Evolutionary conservation across 805 yeast species (phyloP).

Genomic region (Zygosaccharomyces rouxii): DNA sequence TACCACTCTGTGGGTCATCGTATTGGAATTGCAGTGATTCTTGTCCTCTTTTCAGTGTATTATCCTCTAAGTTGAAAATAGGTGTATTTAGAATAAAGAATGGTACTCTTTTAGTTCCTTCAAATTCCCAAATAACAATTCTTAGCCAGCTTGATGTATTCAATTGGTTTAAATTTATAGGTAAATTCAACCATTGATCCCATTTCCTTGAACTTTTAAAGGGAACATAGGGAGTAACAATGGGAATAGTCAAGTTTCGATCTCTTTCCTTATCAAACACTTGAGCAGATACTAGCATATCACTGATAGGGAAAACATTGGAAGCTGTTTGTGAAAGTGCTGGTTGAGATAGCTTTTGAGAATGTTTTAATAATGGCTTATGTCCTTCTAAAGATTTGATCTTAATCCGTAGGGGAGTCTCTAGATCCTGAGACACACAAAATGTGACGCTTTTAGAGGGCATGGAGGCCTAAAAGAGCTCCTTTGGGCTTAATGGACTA

Average conservation of each 20-base stretch:
- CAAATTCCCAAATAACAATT: conserved; percentile 65
- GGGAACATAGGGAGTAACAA: conserved; percentile 46
- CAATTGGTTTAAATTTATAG: conserved; percentile 68
- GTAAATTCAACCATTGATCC: conserved; percentile 70
- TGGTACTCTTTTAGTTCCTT: conserved; percentile 45
- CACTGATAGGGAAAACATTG: conserved; percentile 35
- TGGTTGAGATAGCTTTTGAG: conserved; percentile 47
- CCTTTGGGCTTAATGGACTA: neutral
- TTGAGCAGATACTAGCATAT: conserved; percentile 43
- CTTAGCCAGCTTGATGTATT: conserved; percentile 56
- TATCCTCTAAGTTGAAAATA: conserved; percentile 52
- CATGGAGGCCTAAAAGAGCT: conserved; percentile 9
- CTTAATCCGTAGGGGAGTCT: conserved; percentile 45
- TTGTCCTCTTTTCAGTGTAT: conserved; percentile 65
- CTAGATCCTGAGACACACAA: conserved; percentile 53
- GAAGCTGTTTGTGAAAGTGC: conserved; percentile 40
- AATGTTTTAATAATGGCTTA: conserved; percentile 39
- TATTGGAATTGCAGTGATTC: conserved; percentile 49
- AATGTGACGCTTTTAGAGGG: conserved; percentile 44
- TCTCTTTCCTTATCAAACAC: conserved; percentile 40
- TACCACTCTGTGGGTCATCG: conserved; percentile 32
- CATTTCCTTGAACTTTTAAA: conserved; percentile 48
- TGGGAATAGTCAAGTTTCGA: conserved; percentile 46
- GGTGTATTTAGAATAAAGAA: conserved; percentile 60
- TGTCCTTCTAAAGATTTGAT: conserved; percentile 46